Evolutionary conservation across 2,329 filamentous ascomycete genomes (phyloP).

Genomic region (Botrytis hyacinthi): DNA sequence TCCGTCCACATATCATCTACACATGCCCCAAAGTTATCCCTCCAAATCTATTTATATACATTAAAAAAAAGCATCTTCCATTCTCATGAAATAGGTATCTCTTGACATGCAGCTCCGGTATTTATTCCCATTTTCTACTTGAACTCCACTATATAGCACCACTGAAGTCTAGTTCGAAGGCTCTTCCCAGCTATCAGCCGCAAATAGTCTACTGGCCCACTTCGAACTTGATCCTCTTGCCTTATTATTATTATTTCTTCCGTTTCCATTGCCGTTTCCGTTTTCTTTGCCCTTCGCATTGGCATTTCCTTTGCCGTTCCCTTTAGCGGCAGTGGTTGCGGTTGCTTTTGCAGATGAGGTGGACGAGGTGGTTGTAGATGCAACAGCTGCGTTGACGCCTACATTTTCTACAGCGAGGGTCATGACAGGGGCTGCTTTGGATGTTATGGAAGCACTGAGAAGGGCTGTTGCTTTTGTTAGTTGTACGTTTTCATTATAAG

Average conservation of each 20-base stretch:
- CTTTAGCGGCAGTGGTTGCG: neutral
- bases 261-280: neutral
- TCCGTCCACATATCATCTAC: neutral
- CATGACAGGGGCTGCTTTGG: slow-evolving; percentile 7
- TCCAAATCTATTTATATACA: slow-evolving; percentile 9
- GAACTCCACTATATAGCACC: neutral
- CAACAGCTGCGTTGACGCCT: neutral
- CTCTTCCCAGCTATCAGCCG: slow-evolving; percentile 9
- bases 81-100: neutral
- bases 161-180: neutral
- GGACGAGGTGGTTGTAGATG: neutral
- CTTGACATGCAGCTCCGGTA: neutral
- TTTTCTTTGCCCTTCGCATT: neutral
- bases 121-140: neutral
- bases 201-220: slow-evolving; percentile 1
- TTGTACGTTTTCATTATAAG: neutral
- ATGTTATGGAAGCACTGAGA: slow-evolving; percentile 14
- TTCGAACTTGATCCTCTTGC: neutral
- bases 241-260: neutral
- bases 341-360: neutral
- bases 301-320: neutral
- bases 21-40: neutral
- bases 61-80: slow-evolving; percentile 8
- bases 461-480: slow-evolving; percentile 9
- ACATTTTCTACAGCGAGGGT: slow-evolving; percentile 15